These are phyloP conservation scores for Coemansia sp. DNA, from an alignment of 192 early-diverging fungal genomes.

Conservation along the genomic window DNA sequence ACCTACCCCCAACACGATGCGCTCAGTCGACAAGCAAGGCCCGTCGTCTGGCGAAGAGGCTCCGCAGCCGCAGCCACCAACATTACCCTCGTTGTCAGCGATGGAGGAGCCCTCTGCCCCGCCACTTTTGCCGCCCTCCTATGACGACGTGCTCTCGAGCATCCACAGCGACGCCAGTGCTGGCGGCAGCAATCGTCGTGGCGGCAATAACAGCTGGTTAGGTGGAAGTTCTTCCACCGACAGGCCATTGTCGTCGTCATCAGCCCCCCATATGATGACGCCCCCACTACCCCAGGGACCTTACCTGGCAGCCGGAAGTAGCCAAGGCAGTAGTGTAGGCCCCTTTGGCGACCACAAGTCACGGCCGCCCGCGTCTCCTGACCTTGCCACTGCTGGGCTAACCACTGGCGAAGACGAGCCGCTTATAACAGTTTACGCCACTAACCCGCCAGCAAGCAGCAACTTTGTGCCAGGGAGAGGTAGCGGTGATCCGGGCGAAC, in stretches of 20 bases:
- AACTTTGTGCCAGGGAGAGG: constrained; percentile 12
- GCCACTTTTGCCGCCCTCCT: constrained; percentile 38
- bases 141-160: constrained; percentile 41
- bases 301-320: neutral
- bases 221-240: neutral
- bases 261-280: neutral
- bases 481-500: neutral
- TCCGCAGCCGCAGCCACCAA: constrained; percentile 1
- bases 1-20: neutral
- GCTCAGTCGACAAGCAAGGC: neutral
- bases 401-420: constrained; percentile 7
- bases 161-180: constrained; percentile 13
- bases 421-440: neutral
- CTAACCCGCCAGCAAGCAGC: constrained; percentile 3
- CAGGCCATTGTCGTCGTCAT: constrained; percentile 3
- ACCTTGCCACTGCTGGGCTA: neutral
- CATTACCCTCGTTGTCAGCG: neutral
- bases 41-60: neutral
- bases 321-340: constrained; percentile 2
- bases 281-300: neutral
- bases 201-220: neutral
- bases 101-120: constrained; percentile 32
- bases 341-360: constrained; percentile 21
- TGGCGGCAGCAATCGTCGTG: neutral
- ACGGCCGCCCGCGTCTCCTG: neutral